Evolutionary conservation across 2,329 filamentous ascomycete genomes (phyloP).

Genomic region (Calonectria crousiana): DNA sequence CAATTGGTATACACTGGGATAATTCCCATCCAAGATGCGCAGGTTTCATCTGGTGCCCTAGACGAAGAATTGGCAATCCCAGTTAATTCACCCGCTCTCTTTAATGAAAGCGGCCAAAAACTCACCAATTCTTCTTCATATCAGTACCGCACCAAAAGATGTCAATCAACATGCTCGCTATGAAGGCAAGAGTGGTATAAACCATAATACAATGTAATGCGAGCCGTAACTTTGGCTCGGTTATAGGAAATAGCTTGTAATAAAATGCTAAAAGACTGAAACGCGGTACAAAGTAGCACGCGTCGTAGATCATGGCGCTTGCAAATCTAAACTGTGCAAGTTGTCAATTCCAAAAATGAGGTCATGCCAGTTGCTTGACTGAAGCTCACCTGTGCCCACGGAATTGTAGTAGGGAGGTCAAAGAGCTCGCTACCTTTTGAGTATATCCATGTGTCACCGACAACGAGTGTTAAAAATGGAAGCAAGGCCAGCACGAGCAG

Average conservation of each 20-base stretch:
- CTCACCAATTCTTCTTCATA: background rate
- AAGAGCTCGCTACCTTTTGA: background rate
- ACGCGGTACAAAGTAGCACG: background rate
- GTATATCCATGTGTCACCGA: background rate
- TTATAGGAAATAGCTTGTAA: background rate
- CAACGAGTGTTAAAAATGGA: background rate
- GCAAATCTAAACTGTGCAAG: background rate
- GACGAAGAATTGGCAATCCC: background rate
- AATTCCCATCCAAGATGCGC: background rate
- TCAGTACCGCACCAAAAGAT: background rate
- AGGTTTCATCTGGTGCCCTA: background rate
- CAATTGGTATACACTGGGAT: background rate
- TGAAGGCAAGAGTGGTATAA: background rate
- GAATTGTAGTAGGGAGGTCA: background rate
- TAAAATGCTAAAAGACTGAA: background rate
- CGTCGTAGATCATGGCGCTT: background rate
- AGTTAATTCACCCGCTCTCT: background rate
- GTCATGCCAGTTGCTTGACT: rapidly evolving
- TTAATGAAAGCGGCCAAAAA: rapidly evolving
- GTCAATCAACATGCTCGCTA: slow-evolving; percentile 1
- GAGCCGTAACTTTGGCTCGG: background rate
- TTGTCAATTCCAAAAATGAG: background rate
- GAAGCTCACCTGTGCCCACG: background rate
- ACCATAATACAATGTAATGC: background rate
- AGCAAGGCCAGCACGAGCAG: background rate